Conservation (phyloP, 2,329 filamentous ascomycete species). For the Salinomyces thailandicus region DNA sequence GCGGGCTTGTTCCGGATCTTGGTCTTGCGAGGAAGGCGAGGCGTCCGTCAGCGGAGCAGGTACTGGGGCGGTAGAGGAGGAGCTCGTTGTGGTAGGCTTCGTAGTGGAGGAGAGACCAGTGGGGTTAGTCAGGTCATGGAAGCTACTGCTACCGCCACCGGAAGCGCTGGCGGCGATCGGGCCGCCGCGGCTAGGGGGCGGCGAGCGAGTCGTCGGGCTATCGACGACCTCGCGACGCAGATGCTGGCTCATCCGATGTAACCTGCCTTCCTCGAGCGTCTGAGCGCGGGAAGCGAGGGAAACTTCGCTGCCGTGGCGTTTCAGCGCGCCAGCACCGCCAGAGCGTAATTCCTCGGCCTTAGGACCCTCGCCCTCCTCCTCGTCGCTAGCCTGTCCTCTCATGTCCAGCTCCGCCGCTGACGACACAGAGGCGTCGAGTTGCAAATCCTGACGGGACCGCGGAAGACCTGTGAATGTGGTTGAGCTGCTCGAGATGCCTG, state of each 20-base stretch:
- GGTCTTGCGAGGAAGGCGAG: no score
- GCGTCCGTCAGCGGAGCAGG: no score
- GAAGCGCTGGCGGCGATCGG: no score
- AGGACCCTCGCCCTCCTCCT: slow-evolving; percentile 22
- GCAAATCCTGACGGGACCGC: slow-evolving; percentile 1
- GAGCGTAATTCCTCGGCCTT: no score
- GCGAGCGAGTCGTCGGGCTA: slow-evolving; percentile 25
- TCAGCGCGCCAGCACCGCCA: no score
- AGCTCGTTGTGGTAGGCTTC: no score
- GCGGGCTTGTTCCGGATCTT: slow-evolving; percentile 17
- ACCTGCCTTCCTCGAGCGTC: slow-evolving; percentile 57
- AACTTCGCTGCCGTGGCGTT: slow-evolving; percentile 55
- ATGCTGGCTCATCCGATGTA: slow-evolving; percentile 58
- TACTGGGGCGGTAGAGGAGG: no score
- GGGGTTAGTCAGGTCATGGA: no score
- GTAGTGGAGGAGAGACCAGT: no score
- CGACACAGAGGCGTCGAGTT: slow-evolving; percentile 16
- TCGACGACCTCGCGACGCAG: slow-evolving; percentile 54
- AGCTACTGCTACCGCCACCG: no score
- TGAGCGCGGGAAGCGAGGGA: slow-evolving; percentile 55
- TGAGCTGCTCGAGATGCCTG: not conserved
- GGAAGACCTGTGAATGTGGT: slow-evolving; percentile 5
- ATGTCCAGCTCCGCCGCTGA: slow-evolving; percentile 23
- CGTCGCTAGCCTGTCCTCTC: not conserved
- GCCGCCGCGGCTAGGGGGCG: no score